Evolutionary conservation across 148 eudicot genomes (phyloP).

Genomic region (Rhododendron ovatum): DNA sequence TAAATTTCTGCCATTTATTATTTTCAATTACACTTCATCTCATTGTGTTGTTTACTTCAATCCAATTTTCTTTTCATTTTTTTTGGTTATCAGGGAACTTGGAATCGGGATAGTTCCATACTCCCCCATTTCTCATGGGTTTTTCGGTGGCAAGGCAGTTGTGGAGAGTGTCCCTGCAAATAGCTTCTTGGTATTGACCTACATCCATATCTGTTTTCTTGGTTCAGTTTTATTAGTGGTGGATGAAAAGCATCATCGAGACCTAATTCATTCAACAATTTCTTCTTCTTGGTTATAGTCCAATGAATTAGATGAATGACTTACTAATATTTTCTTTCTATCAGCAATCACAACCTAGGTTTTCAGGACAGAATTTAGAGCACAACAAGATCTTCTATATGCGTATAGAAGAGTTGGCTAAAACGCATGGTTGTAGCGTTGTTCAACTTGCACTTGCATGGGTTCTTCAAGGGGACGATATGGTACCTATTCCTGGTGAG

Average conservation of each 20-base stretch:
- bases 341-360: slow-evolving; percentile 57
- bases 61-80: not conserved
- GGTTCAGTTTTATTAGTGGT: not conserved
- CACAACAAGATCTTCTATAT: slow-evolving; percentile 59
- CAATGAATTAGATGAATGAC: not conserved
- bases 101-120: slow-evolving; percentile 81
- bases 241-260: not conserved
- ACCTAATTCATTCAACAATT: not conserved
- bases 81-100: slow-evolving; percentile 49
- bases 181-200: slow-evolving; percentile 48
- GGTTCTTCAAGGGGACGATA: slow-evolving; percentile 77
- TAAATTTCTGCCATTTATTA: not conserved
- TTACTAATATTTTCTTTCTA: not conserved
- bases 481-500: slow-evolving; percentile 44
- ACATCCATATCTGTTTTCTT: not conserved
- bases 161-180: slow-evolving; percentile 47
- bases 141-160: slow-evolving; percentile 72
- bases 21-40: not conserved
- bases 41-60: not conserved
- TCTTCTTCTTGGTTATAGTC: not conserved
- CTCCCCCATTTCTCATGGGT: slow-evolving; percentile 72
- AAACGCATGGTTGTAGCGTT: slow-evolving; percentile 55
- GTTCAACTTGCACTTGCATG: slow-evolving; percentile 78
- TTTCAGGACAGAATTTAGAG: slow-evolving; percentile 50
- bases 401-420: slow-evolving; percentile 45